Percentiles rank a stretch among this genome's conserved stretches.
These are phyloP conservation scores for Mikania micrantha DNA, from an alignment of 129 eudicot species.

Conservation along the genomic window DNA sequence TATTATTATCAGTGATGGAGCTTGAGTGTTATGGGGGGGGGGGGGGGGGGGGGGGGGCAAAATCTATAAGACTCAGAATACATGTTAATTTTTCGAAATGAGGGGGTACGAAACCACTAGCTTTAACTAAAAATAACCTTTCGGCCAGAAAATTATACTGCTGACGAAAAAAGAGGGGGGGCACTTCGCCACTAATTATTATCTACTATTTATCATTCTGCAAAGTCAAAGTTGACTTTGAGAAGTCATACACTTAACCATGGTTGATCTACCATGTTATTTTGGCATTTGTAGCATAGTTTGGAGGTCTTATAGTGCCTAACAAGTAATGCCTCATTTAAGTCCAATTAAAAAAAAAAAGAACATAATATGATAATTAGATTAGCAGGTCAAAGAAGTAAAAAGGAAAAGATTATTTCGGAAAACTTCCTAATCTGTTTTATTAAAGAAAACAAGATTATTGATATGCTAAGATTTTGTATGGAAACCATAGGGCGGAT, in stretches of 20 bases:
- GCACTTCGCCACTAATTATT: too few relatives aligned
- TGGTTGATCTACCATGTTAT: neutral
- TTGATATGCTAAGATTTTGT: neutral
- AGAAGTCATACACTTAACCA: neutral
- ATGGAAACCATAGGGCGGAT: constrained; percentile 39
- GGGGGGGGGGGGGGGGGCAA: too few relatives aligned
- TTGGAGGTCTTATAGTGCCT: neutral
- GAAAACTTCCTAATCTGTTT: neutral
- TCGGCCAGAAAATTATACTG: too few relatives aligned
- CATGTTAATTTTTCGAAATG: too few relatives aligned
- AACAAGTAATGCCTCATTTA: too few relatives aligned
- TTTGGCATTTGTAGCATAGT: neutral
- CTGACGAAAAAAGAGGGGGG: too few relatives aligned
- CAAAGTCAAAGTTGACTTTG: neutral
- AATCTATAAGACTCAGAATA: too few relatives aligned
- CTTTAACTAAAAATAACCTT: too few relatives aligned
- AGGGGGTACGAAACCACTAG: too few relatives aligned
- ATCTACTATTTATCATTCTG: neutral
- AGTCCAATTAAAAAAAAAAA: too few relatives aligned
- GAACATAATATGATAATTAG: neutral
- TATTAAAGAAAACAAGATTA: neutral
- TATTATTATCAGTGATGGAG: too few relatives aligned
- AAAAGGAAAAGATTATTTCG: neutral
- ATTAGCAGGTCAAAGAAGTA: neutral
- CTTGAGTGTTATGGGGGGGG: too few relatives aligned